Percentiles rank a stretch among this genome's conserved stretches.
Evolutionary conservation across 352 stramenopile genomes (phyloP).

Genomic region (Pythium guiyangense): DNA sequence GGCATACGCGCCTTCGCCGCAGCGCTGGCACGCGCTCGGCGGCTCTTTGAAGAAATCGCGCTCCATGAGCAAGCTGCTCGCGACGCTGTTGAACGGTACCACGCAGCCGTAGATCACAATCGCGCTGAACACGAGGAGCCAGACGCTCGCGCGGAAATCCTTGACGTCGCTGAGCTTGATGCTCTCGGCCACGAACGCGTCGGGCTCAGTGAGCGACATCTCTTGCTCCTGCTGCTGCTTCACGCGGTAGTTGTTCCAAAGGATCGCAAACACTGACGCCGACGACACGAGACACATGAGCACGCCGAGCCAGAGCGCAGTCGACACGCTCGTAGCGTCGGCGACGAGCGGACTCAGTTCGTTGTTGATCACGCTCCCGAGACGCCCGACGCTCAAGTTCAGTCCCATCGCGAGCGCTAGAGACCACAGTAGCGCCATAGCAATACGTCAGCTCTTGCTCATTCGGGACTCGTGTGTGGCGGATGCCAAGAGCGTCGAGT

Average conservation of each 20-base stretch:
- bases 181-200: conserved; percentile 22
- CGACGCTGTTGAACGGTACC: conserved; percentile 94
- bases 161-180: conserved; percentile 73
- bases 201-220: conserved; percentile 2
- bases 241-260: conserved; percentile 72
- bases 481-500: too few species aligned
- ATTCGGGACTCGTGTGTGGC: too few species aligned
- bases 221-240: conserved; percentile 26
- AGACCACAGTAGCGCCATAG: too few species aligned
- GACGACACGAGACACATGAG: conserved; percentile 75
- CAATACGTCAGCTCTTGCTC: too few species aligned
- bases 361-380: conserved; percentile 93
- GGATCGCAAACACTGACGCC: conserved; percentile 66
- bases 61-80: conserved; percentile 89
- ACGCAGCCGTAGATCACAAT: conserved; percentile 92
- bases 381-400: conserved; percentile 85
- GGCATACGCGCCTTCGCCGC: conserved; percentile 50
- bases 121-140: conserved; percentile 86
- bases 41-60: conserved; percentile 84
- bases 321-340: conserved; percentile 45
- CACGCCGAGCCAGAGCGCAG: conserved; percentile 84
- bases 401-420: conserved; percentile 88
- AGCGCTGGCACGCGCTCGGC: conserved; percentile 41
- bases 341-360: conserved; percentile 82
- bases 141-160: conserved; percentile 83